Evolutionary conservation across 805 yeast species (phyloP).

Genomic region (Wickerhamiella bombiphila): DNA sequence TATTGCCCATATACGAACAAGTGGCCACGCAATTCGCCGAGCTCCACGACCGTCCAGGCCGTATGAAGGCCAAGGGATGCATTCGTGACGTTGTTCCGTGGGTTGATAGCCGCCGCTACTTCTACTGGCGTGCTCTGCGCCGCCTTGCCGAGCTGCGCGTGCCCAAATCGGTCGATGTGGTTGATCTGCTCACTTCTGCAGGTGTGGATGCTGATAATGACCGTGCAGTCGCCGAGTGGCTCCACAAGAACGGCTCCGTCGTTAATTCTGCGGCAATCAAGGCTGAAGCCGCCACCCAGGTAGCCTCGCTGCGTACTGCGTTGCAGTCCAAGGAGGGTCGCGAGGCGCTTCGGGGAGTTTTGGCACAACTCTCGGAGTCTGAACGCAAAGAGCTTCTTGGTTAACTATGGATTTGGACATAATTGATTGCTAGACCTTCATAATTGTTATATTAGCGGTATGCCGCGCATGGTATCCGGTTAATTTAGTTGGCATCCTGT

Average conservation of each 20-base stretch:
- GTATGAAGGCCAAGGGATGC: constrained; percentile 92
- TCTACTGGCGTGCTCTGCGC: constrained; percentile 98
- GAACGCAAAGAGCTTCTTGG: constrained; percentile 24
- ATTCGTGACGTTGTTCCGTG: constrained; percentile 76
- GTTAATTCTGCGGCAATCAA: constrained; percentile 28
- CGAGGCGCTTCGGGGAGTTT: constrained; percentile 20
- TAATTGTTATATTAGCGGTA: no score
- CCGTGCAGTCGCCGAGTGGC: constrained; percentile 66
- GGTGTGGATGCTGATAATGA: constrained; percentile 55
- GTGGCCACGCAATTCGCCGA: constrained; percentile 94
- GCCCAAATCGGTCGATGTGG: constrained; percentile 6
- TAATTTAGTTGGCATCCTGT: no score
- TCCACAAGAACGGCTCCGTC: constrained; percentile 58
- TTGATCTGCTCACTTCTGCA: constrained; percentile 25
- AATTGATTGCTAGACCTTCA: no score
- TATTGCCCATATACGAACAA: constrained; percentile 83
- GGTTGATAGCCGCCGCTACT: constrained; percentile 80
- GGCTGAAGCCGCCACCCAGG: not conserved
- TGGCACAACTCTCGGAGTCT: constrained; percentile 21
- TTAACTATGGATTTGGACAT: no score
- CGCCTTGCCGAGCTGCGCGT: constrained; percentile 66
- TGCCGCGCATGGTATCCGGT: no score
- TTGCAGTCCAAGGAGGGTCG: constrained; percentile 9
- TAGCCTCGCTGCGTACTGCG: constrained; percentile 6
- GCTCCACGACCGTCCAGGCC: constrained; percentile 91